Percentiles rank a stretch among this genome's conserved stretches.
Conservation (phyloP, 257 asterid genomes). For the Jacaranda mimosifolia region DNA sequence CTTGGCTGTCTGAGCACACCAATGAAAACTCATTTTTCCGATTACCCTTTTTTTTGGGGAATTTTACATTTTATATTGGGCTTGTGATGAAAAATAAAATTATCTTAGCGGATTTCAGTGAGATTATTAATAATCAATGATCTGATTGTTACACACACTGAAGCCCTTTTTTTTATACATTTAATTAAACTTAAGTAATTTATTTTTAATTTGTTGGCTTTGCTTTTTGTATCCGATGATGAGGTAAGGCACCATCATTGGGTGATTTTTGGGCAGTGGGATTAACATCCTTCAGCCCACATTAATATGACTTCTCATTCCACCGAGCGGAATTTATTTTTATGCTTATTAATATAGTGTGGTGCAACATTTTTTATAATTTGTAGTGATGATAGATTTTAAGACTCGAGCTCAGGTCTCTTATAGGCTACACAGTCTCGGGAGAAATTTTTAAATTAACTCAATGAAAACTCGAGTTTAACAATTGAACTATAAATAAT, state of each 20-base stretch:
- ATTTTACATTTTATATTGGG: slow-evolving; percentile 15
- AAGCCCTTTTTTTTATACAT: slow-evolving; percentile 40
- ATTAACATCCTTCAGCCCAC: slow-evolving; percentile 55
- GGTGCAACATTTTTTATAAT: background rate
- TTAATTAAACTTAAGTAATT: background rate
- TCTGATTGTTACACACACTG: slow-evolving; percentile 91
- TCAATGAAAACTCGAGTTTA: no score
- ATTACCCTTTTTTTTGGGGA: no score
- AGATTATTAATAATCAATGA: slow-evolving; percentile 60
- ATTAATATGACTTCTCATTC: slow-evolving; percentile 67
- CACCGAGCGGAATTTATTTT: slow-evolving; percentile 52
- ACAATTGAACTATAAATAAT: no score
- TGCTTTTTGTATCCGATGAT: no score
- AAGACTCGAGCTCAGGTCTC: background rate
- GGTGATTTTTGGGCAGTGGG: no score
- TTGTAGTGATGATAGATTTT: background rate
- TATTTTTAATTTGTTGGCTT: background rate
- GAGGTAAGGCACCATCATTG: no score
- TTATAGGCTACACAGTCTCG: no score
- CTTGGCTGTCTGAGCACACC: slow-evolving; percentile 81
- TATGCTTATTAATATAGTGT: background rate
- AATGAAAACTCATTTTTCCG: accelerated
- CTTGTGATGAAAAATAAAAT: slow-evolving; percentile 62
- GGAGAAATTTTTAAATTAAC: no score
- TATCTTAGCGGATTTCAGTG: slow-evolving; percentile 93